These are phyloP conservation scores for Trichoderma koningii DNA, from an alignment of 2,329 filamentous ascomycete genomes.

Conservation along the genomic window DNA sequence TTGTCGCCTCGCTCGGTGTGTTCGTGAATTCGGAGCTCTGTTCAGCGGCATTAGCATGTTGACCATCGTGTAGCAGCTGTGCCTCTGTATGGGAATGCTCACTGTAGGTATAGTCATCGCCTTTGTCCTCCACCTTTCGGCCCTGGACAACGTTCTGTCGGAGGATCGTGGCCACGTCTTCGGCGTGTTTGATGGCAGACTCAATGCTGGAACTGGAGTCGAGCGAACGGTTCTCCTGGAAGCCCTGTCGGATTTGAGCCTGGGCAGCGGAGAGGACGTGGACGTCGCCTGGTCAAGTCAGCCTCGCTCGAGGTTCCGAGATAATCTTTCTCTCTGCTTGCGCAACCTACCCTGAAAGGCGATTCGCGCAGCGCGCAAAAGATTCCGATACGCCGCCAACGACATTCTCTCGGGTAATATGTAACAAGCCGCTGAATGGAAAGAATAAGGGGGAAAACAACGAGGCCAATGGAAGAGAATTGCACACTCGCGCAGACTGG, in stretches of 20 bases:
- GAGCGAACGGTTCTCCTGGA: slow-evolving; percentile 67
- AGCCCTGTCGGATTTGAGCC: slow-evolving; percentile 70
- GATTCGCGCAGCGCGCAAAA: slow-evolving; percentile 77
- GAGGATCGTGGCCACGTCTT: slow-evolving; percentile 79
- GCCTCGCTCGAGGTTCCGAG: neutral
- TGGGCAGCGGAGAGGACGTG: slow-evolving; percentile 70
- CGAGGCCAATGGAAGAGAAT: too few species aligned
- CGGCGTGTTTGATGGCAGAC: slow-evolving; percentile 72
- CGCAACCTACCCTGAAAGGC: slow-evolving; percentile 73
- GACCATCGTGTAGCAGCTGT: neutral
- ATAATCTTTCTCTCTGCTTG: neutral
- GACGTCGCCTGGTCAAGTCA: slow-evolving; percentile 62
- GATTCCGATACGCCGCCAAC: slow-evolving; percentile 73
- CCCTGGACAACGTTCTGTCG: slow-evolving; percentile 89
- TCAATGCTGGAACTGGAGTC: slow-evolving; percentile 58
- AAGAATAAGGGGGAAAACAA: too few species aligned
- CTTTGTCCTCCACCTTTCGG: slow-evolving; percentile 49
- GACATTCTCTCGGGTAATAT: slow-evolving; percentile 53
- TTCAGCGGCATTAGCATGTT: neutral
- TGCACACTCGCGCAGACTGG: neutral
- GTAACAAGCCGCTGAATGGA: neutral
- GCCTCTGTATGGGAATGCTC: slow-evolving; percentile 38
- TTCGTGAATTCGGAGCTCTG: slow-evolving; percentile 86
- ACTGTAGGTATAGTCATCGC: slow-evolving; percentile 59
- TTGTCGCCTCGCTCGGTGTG: slow-evolving; percentile 92